Conservation (phyloP, 2,329 filamentous ascomycete genomes). For the Clathrospora elynae region DNA sequence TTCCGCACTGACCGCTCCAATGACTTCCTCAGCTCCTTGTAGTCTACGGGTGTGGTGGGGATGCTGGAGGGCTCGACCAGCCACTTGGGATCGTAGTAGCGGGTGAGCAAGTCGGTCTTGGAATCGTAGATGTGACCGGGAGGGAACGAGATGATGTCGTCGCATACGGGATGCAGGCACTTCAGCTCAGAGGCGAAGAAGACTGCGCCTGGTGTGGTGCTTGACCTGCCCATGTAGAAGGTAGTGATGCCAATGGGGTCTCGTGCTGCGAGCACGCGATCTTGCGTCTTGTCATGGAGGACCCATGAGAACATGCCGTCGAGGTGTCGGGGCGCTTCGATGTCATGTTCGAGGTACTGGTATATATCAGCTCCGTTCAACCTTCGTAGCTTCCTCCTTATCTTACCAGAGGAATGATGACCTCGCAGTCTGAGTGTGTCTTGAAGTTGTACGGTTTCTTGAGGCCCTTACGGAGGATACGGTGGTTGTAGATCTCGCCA, state of each 20-base stretch:
- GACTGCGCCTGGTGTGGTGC: constrained; percentile 77
- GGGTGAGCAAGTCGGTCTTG: constrained; percentile 78
- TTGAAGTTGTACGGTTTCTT: constrained; percentile 92
- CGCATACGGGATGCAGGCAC: constrained; percentile 88
- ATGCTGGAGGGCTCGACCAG: constrained; percentile 78
- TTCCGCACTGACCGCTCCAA: constrained; percentile 93
- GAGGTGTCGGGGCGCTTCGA: constrained; percentile 89
- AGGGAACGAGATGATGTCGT: constrained; percentile 92
- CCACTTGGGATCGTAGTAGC: constrained; percentile 93
- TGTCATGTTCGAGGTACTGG: constrained; percentile 88
- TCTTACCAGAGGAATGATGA: constrained; percentile 93
- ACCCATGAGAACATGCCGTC: constrained; percentile 99
- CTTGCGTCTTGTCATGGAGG: constrained; percentile 91
- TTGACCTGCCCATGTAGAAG: constrained; percentile 92
- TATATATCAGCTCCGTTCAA: constrained; percentile 23
- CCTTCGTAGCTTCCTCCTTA: neutral
- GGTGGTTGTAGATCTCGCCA: constrained; percentile 99
- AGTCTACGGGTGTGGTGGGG: constrained; percentile 79
- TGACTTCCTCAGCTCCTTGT: constrained; percentile 77
- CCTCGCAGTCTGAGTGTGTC: constrained; percentile 97
- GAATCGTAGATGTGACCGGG: constrained; percentile 97
- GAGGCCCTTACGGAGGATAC: constrained; percentile 85
- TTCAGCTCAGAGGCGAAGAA: constrained; percentile 99
- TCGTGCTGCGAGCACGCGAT: constrained; percentile 89
- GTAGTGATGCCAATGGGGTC: constrained; percentile 97